Evolutionary conservation across 2,329 filamentous ascomycete species (phyloP).

Genomic region (Alternaria sp.): DNA sequence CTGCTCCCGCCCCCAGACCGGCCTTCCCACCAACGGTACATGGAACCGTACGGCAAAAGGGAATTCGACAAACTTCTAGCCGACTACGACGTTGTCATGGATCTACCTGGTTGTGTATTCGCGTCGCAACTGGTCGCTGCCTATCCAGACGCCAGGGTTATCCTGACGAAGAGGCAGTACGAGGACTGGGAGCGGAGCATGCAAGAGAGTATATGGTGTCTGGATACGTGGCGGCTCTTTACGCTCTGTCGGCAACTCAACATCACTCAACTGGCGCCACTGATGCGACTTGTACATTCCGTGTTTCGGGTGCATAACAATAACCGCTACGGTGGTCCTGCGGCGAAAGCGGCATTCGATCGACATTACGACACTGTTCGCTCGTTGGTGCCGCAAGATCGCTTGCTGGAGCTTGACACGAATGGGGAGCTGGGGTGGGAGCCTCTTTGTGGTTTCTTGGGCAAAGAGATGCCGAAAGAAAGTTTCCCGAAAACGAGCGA

Average conservation of each 20-base stretch:
- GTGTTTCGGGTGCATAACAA: conserved; percentile 37
- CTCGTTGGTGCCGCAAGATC: conserved; percentile 29
- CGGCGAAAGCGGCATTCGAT: conserved; percentile 34
- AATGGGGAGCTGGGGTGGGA: conserved; percentile 34
- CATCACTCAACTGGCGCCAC: conserved; percentile 35
- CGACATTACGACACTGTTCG: conserved; percentile 40
- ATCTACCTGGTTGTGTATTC: conserved; percentile 43
- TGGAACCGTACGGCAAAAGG: conserved; percentile 38
- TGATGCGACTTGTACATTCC: conserved; percentile 34
- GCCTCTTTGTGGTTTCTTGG: conserved; percentile 43
- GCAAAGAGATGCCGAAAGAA: conserved; percentile 28
- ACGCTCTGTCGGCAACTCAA: conserved; percentile 27
- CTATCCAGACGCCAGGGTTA: conserved; percentile 48
- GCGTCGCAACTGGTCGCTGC: conserved; percentile 40
- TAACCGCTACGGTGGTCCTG: conserved; percentile 34
- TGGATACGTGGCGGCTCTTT: conserved; percentile 38
- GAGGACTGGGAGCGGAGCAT: conserved; percentile 41
- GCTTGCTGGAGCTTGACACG: conserved; percentile 40
- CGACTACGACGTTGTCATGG: conserved; percentile 51
- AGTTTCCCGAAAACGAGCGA: conserved; percentile 36
- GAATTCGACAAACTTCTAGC: conserved; percentile 61
- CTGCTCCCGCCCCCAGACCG: conserved; percentile 29
- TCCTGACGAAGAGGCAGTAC: conserved; percentile 43
- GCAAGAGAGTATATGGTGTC: conserved; percentile 37
- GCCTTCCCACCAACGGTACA: conserved; percentile 16